Conservation (phyloP, 163 green algal genomes). For the Trebouxia gelatinosa region DNA sequence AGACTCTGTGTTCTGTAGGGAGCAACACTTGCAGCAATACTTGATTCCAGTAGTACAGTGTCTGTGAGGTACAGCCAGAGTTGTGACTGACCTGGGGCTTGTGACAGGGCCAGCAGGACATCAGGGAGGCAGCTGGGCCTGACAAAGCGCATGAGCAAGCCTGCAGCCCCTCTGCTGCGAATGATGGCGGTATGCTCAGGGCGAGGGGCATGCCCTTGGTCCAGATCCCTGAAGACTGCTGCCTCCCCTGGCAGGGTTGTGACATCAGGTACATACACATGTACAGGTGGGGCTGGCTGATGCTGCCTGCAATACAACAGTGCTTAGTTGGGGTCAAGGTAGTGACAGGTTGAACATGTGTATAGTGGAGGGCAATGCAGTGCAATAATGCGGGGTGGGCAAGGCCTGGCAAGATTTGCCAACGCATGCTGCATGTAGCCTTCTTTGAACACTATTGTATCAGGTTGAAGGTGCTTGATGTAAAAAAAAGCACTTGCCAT, state of each 20-base stretch:
- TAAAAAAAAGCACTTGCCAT: too few species aligned
- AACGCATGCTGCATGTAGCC: too few species aligned
- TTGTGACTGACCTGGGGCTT: background rate
- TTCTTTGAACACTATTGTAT: too few species aligned
- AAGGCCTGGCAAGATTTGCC: too few species aligned
- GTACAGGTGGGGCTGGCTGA: background rate
- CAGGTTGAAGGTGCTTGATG: too few species aligned
- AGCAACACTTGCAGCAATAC: background rate
- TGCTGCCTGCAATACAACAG: too few species aligned
- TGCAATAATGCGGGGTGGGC: too few species aligned
- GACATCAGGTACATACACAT: slow-evolving; percentile 19
- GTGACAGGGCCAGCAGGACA: background rate
- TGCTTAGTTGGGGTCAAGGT: too few species aligned
- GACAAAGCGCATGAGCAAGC: slow-evolving; percentile 17
- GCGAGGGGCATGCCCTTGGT: background rate
- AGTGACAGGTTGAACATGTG: too few species aligned
- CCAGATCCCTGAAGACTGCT: slow-evolving; percentile 17
- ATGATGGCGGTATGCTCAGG: slow-evolving; percentile 25
- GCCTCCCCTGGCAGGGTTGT: background rate
- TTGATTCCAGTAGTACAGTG: too few species aligned
- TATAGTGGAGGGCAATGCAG: too few species aligned
- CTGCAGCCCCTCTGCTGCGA: background rate
- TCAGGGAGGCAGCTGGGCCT: background rate
- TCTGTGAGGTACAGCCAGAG: too few species aligned
- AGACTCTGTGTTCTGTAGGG: background rate